These are phyloP conservation scores for Citrus cavaleriei DNA, from an alignment of 345 rosid genomes.

Conservation along the genomic window DNA sequence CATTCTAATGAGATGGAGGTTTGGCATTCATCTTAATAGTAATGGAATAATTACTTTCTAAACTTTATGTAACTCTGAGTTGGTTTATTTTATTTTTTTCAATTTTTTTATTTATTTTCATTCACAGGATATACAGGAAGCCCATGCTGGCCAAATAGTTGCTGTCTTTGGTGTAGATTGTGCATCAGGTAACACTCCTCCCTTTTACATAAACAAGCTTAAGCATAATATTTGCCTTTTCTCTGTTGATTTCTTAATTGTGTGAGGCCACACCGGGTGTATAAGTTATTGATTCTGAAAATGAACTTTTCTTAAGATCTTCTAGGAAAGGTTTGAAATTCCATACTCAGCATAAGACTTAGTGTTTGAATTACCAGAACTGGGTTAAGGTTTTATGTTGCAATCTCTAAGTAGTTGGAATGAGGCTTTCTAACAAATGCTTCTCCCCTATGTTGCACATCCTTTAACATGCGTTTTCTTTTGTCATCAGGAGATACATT, in stretches of 20 bases:
- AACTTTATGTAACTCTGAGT: background rate
- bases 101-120: slow-evolving; percentile 1
- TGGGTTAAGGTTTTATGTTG: background rate
- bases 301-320: background rate
- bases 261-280: background rate
- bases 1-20: slow-evolving; percentile 99
- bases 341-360: background rate
- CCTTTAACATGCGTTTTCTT: background rate
- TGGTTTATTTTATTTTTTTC: background rate
- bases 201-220: background rate
- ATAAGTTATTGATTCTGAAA: background rate
- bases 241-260: background rate
- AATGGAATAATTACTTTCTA: background rate
- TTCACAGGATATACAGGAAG: slow-evolving; percentile 93
- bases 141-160: slow-evolving; percentile 97
- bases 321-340: background rate
- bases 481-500: slow-evolving; percentile 76
- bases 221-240: background rate
- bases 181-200: slow-evolving; percentile 71
- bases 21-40: slow-evolving; percentile 8
- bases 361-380: background rate
- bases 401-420: background rate
- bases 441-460: background rate
- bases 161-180: slow-evolving; percentile 99
- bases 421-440: background rate